Evolutionary conservation across 2,329 filamentous ascomycete species (phyloP), one percentile per base, ranked within the genome.

Genomic region (Aquanectria penicillioides): DNA sequence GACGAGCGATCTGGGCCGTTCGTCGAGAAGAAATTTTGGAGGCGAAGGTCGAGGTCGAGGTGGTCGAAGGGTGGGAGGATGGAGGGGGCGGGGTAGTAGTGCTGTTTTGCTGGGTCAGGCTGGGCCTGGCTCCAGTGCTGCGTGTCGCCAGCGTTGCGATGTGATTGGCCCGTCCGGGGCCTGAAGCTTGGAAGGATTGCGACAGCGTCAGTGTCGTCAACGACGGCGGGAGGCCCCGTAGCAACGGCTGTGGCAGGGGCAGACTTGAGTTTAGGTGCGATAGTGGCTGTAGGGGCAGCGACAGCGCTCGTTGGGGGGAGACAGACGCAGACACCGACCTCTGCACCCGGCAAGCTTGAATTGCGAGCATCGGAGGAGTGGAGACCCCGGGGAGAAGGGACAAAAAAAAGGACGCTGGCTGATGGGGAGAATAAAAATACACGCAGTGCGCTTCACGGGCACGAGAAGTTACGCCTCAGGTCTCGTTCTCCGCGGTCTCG

Each of bases 1-100:
- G 84, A 61, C 82, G 80, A 73, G 83, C 83, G 66, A 87, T 79
- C 74, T 85, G 83, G 41, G 80, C 77, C 60, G 83, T 83, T 64
- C 83, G 78, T 66, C 72, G 79, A 65, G 78, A 77, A 71, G 83
- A 77, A 78, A 83, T 83, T 73, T 53, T 46, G 51, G 49, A 50
- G 57, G 50, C 25, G 63, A 63, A 64, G 59, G 60, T 59, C 58
- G 61, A 66, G 68, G 65, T 64, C 58, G 67, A 57, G 37, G 63
- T 59, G 53, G 62, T 57, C 50, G 53, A 47, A 64, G 60, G 54
- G 59, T 51, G 49, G 41, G 60, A 59, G 54, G 71, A 72, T 73
- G 71, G 75, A 77, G 75, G 75, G 74, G 75, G 74, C 73, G 75
- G 75, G 75, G 75, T 73, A 73, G 50, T 53, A 29, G 31, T 43